Evolutionary conservation across 1,284 basidiomycete species (phyloP), one percentile per base, ranked within the genome.

Genomic region (Tylopilus sp.): DNA sequence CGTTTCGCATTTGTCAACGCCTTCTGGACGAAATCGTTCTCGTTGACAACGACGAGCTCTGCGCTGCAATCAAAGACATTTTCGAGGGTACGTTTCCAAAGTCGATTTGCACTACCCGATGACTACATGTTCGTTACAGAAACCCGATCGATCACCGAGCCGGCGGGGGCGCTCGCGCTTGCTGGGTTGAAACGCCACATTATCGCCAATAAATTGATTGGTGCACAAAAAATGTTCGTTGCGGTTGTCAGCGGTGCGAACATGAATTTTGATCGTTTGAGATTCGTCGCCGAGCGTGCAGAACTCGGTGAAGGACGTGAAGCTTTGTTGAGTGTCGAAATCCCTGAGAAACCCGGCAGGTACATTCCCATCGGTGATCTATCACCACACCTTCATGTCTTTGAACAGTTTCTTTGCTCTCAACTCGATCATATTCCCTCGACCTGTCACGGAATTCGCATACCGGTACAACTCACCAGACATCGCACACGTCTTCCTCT

Each of bases 1-100:
- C 92, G 2, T 97, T 97, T 74, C 80, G 97, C 53, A 81, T 99
- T 54, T 98, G 95, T 71, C 76, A 88, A 63, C 75, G 88, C 44
- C 74, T 92, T 18, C 70, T 97, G n/a, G 93, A 98, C 61, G 87
- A 82, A 9, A 74, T 99, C 29, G 83, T 95, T 36, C 79, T 89
- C 57, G 92, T 90, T 18, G 83, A 88, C 66, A 99, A 97, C 56
- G 97, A 99, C 64, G 97, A 97, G 67, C 86, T 99, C 48, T 99
- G 97, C 65, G 97, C 97, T 4, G 94, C 95, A 15, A 98, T 99
- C 74, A 98, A 98, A 71, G 97, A 99, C 64, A 87, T 98, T 23
- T 99, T 98, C 63, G 95, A 99, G 76, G 95, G 94, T 92, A 54
- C 56, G 71, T 60, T 19, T 31, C 19, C 21, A 29, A 31, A n/a